These are phyloP conservation scores for Termitomyces eurrhizus DNA, from an alignment of 768 basidiomycete species.

Conservation along the genomic window DNA sequence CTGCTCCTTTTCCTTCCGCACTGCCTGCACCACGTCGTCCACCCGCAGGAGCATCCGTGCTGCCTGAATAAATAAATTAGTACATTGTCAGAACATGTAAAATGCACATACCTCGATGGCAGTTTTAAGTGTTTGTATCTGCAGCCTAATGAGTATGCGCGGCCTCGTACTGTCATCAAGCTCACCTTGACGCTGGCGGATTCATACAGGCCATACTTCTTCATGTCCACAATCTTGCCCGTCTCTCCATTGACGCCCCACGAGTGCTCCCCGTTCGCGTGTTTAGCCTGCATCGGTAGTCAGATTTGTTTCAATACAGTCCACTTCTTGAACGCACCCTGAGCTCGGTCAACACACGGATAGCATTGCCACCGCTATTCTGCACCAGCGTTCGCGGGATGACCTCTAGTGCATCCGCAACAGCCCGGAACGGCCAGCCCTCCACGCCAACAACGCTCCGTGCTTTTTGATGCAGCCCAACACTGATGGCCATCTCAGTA, in stretches of 20 bases:
- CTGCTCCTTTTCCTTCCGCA: slow-evolving; percentile 67
- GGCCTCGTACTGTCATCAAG: not conserved
- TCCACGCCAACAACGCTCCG: slow-evolving; percentile 83
- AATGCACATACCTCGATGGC: slow-evolving; percentile 72
- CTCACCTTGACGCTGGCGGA: slow-evolving; percentile 90
- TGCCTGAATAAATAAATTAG: slow-evolving; percentile 40
- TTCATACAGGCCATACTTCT: slow-evolving; percentile 88
- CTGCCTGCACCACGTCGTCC: slow-evolving; percentile 92
- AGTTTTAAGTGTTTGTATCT: slow-evolving; percentile 96
- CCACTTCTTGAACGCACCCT: slow-evolving; percentile 54
- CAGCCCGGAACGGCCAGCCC: slow-evolving; percentile 87
- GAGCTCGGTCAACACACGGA: slow-evolving; percentile 88
- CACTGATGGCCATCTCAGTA: slow-evolving; percentile 96
- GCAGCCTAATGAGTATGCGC: not conserved
- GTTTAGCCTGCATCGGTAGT: slow-evolving; percentile 71
- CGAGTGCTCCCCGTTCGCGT: slow-evolving; percentile 84
- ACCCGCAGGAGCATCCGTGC: slow-evolving; percentile 90
- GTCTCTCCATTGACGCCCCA: slow-evolving; percentile 97
- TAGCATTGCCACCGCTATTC: slow-evolving; percentile 94
- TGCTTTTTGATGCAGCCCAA: slow-evolving; percentile 79
- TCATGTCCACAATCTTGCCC: slow-evolving; percentile 96
- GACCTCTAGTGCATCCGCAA: slow-evolving; percentile 96
- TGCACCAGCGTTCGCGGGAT: slow-evolving; percentile 94
- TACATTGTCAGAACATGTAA: not conserved
- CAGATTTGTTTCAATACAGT: not conserved